Base-by-base conservation (phyloP, 768 basidiomycete species). In the Termitomyces sp. region DNA sequence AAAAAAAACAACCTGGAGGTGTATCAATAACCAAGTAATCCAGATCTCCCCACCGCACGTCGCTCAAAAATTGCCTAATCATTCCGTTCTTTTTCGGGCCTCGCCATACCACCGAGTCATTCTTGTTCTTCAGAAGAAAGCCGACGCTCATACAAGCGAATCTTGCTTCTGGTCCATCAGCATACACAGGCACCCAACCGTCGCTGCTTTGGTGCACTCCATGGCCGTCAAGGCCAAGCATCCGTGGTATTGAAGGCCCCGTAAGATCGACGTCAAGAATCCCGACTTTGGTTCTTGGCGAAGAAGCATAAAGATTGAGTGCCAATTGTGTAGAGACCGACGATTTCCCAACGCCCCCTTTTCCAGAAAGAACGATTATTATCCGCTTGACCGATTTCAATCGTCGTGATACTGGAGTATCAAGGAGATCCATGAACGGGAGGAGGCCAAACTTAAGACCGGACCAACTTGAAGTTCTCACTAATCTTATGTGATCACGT, bases 291-390 rank as follows among this genome's bases (percentile, higher is more conserved):
- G 84, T 82, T 39, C 74, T 82, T 6, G 89, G 85, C 2, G 87
- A 82, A 24, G 84, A 87, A 2, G 81, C 79, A 76, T 91, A 85
- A 8, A 99, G 86, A 63, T 88, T 92, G 54, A 98, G 84, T 0
- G 97, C 96, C 35, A 98, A 83, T 67, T 98, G 97, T 7, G 90
- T 85, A 2, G 94, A 87, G 24, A 98, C 90, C 1, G 94, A 96
- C n/a, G 96, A 98, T 77, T 99, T 99, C 59, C 97, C 97, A 45
- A 98, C 97, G 39, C 96, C 97, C 38, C 97, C 97, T 74, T 99
- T 99, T 8, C 97, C 97, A 0, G 95, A 93, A 44, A 96, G 84
- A 59, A 99, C 94, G 64, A 98, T 86, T 66, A 99, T 86, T 71
- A 99, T 86, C 68, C 94, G 84, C 66, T 89, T 89, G 66, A 99